These are phyloP conservation scores for Sherardia arvensis DNA, from an alignment of 257 asterid genomes.

Conservation along the genomic window DNA sequence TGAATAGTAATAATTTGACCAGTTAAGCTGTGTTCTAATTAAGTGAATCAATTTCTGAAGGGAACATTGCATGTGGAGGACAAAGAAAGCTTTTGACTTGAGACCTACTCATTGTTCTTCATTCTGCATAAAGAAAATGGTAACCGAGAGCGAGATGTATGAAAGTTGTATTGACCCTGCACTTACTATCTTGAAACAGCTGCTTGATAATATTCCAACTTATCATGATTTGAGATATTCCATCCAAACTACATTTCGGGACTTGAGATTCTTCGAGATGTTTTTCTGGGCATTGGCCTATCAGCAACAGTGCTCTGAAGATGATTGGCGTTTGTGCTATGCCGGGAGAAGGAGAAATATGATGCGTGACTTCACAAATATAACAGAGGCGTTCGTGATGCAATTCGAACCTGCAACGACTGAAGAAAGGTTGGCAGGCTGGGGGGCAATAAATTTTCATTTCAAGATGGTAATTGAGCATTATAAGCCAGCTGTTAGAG, in stretches of 20 bases:
- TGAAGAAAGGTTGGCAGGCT: too few relatives aligned
- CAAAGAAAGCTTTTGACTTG: too few relatives aligned
- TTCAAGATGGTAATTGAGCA: not conserved
- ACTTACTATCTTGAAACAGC: not conserved
- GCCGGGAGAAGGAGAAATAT: not conserved
- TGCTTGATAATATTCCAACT: not conserved
- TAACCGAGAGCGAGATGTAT: not conserved
- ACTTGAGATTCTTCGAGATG: not conserved
- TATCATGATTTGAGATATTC: not conserved
- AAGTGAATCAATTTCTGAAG: too few relatives aligned
- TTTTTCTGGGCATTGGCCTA: not conserved
- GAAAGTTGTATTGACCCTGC: not conserved
- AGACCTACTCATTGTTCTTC: too few relatives aligned
- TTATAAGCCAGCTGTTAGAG: not conserved
- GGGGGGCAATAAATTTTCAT: not conserved
- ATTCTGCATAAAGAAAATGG: not conserved
- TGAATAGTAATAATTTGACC: too few relatives aligned
- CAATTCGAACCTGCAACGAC: too few relatives aligned
- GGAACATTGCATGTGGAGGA: too few relatives aligned
- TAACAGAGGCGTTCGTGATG: not conserved
- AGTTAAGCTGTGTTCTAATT: too few relatives aligned
- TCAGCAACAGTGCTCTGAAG: not conserved
- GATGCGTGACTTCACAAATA: not conserved
- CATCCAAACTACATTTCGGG: not conserved
- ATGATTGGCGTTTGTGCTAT: not conserved